Base-by-base conservation (phyloP, 345 rosid genomes). In the Gossypium arboreum region DNA sequence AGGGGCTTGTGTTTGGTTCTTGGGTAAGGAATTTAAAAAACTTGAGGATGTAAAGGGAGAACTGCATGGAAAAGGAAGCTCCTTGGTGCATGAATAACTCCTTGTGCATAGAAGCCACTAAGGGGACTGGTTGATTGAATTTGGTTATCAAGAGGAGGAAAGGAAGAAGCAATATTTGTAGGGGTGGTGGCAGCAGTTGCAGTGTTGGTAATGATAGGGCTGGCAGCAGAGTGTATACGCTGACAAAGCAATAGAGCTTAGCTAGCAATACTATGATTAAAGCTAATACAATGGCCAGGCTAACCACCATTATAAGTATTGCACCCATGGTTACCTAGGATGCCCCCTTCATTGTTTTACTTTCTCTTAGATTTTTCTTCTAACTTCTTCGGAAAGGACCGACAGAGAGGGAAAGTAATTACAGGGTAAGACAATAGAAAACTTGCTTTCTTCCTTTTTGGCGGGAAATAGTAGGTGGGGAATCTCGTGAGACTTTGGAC, bases 281-380 rank as follows among this genome's bases (percentile, higher is more conserved):
- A 76, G 84, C 83, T 71, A 92, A 77, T 1, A 94, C 97, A 71
- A 92, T 85, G 79, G 90, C 94, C 12, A 92, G 83, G 74, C 87
- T 86, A 15, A 85, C 86, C 34, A 88, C 94, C 97, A 90, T 91
- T 0, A 87, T 86, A 76, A 91, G 83, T 2, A 95, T 92, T 22
- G 97, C 97, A 52, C 89, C 96, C 88, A 92, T 34, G 39, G 3
- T 87, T 55, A 92, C 93, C 82, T 90, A 87, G 10, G 97, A 86
- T 12, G 95, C 80, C 75, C 87, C 88, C 81, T 87, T 87, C 98
- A 94, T 92, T 70, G 15, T 52, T 75, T 71, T 54, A 69, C 29
- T 68, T 39, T 7, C 66, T 73, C 70, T 79, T 9, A 54, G n/a
- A 59, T 43, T 13, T 59, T 43, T 52, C 68, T 47, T 64, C 41